Conservation (phyloP, 2,329 filamentous ascomycete species). For the Ciborinia camelliae region DNA sequence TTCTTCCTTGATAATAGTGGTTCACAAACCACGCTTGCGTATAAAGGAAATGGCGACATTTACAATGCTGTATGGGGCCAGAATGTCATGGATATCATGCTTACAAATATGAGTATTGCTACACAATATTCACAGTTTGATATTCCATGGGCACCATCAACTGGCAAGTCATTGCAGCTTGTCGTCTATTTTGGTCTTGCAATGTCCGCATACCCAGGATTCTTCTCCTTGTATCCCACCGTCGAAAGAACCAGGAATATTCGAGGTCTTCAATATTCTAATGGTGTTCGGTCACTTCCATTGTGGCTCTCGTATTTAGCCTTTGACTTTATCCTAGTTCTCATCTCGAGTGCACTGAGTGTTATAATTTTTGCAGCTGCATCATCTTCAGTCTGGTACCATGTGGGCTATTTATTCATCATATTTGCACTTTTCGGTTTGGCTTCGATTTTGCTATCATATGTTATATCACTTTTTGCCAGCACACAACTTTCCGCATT, state of each 20-base stretch:
- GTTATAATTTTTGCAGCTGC: conserved; percentile 68
- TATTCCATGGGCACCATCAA: conserved; percentile 63
- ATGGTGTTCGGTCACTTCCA: conserved; percentile 77
- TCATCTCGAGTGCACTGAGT: conserved; percentile 62
- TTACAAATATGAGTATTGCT: conserved; percentile 65
- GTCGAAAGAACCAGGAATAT: conserved; percentile 76
- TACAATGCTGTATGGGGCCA: conserved; percentile 58
- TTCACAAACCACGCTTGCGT: conserved; percentile 65
- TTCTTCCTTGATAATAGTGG: conserved; percentile 67
- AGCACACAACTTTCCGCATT: conserved; percentile 79
- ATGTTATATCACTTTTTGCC: conserved; percentile 77
- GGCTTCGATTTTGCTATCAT: conserved; percentile 71
- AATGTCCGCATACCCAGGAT: conserved; percentile 74
- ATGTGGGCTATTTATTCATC: conserved; percentile 76
- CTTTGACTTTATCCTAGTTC: conserved; percentile 76
- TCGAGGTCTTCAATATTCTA: conserved; percentile 83
- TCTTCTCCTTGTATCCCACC: conserved; percentile 89
- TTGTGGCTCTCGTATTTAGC: conserved; percentile 79
- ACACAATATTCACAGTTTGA: conserved; percentile 75
- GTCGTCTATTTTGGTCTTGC: conserved; percentile 79
- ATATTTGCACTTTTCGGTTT: conserved; percentile 79
- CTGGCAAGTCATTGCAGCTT: conserved; percentile 72
- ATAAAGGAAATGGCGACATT: conserved; percentile 60
- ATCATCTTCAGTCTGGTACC: conserved; percentile 67
- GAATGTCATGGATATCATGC: conserved; percentile 62